Conservation (phyloP, 352 stramenopile species). For the Peronosclerospora sorghi region DNA sequence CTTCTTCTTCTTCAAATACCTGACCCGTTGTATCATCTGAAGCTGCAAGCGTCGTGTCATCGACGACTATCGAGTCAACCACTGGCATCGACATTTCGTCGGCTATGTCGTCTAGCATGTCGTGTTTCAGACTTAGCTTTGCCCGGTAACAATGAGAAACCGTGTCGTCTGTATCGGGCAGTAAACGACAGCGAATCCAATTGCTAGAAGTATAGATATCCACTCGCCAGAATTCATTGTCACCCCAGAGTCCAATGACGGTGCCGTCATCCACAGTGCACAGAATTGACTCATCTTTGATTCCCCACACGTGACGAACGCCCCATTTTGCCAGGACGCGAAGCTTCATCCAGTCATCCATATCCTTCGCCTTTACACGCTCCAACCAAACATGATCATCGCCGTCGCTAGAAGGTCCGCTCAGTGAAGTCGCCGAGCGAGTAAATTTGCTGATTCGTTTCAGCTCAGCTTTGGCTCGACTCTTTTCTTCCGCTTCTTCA, state of each 20-base stretch:
- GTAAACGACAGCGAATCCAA: conserved; percentile 71
- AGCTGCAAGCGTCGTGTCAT: conserved; percentile 13
- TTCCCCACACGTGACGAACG: conserved; percentile 65
- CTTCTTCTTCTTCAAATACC: conserved; percentile 35
- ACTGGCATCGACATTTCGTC: conserved; percentile 24
- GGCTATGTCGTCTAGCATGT: conserved; percentile 23
- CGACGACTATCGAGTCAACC: conserved; percentile 29
- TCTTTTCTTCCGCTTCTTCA: conserved; percentile 53
- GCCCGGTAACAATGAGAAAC: conserved; percentile 34
- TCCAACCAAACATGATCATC: conserved; percentile 64
- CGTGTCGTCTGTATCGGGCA: conserved; percentile 72
- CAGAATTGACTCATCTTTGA: conserved; percentile 15
- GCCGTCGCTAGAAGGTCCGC: conserved; percentile 17
- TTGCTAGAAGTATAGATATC: conserved; percentile 84
- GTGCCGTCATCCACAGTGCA: conserved; percentile 15
- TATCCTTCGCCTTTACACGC: conserved; percentile 75
- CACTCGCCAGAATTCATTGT: conserved; percentile 72
- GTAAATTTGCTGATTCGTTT: conserved; percentile 59
- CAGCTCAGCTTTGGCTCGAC: conserved; percentile 46
- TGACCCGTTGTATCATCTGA: conserved; percentile 16
- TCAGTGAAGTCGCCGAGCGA: conserved; percentile 23
- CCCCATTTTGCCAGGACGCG: conserved; percentile 69
- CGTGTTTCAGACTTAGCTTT: conserved; percentile 22
- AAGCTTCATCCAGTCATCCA: conserved; percentile 82
- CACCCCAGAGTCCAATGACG: conserved; percentile 27